Evolutionary conservation across 164 flowering plant genomes (phyloP), one percentile per base, ranked within the genome.

Genomic region (Tetracentron sinense): DNA sequence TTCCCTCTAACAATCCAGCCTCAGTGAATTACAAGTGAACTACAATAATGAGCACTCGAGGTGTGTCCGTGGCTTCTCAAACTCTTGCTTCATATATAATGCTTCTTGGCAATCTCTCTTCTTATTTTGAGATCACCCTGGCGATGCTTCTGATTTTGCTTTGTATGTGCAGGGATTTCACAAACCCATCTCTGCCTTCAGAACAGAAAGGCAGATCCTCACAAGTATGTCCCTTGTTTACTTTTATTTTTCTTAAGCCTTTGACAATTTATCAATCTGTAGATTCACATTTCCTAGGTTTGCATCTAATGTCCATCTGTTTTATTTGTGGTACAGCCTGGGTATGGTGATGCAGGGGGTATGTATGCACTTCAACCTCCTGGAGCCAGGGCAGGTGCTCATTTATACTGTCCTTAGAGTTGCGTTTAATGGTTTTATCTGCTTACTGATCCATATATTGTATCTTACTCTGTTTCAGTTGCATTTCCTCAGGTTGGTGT

Each of bases 401-500:
- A 7, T n/a, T 42, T 38, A 3, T 38, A 25, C 25, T 2, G 56
- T 44, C 6, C 16, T 21, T 22, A 3, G 12, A 16, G 25, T n/a
- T n/a, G n/a, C 35, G n/a, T 62, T 22, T 10, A 23, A 7, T 31
- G 22, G 50, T 54, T 65, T 42, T 4, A 46, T n/a, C 30, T 29
- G 19, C 33, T 66, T 35, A 42, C 72, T 75, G 68, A 79, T 58
- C 6, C 17, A 4, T 7, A 20, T 7, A 16, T 66, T 54, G 21
- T 57, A 28, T 72, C 58, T 66, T 69, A n/a, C 58, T 65, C 19
- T 78, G 42, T 70, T 82, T 28, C 92, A 94, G 96, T 80, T 77
- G 92, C 80, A 66, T 92, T 74, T 77, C 84, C 90, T 21, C 99
- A 92, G 99, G 99, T 94, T 74, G 56, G 94, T 79, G 47, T 55